Evolutionary conservation across 2,329 filamentous ascomycete genomes (phyloP).

Genomic region (Davidsoniella virescens): DNA sequence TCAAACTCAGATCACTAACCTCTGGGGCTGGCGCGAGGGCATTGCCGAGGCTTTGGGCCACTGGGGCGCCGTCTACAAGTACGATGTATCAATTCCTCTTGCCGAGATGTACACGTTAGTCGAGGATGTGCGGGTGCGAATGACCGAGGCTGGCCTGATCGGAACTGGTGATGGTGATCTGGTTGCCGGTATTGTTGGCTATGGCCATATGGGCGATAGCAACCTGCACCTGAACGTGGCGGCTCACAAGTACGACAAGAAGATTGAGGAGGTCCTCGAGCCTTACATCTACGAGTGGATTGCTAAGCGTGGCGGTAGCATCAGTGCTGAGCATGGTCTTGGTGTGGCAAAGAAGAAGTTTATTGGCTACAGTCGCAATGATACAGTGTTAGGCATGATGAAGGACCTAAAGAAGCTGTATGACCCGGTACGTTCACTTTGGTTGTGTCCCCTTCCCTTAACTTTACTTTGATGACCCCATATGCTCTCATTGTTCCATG

Average conservation of each 20-base stretch:
- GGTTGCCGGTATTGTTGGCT: slow-evolving; percentile 81
- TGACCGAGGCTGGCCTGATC: slow-evolving; percentile 59
- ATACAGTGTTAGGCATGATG: slow-evolving; percentile 81
- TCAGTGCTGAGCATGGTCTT: slow-evolving; percentile 90
- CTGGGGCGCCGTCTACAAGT: slow-evolving; percentile 94
- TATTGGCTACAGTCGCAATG: slow-evolving; percentile 80
- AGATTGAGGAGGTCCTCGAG: slow-evolving; percentile 74
- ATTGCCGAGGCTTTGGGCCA: slow-evolving; percentile 80
- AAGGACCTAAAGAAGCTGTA: slow-evolving; percentile 87
- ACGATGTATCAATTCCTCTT: slow-evolving; percentile 89
- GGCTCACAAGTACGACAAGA: slow-evolving; percentile 67
- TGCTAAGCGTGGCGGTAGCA: slow-evolving; percentile 69
- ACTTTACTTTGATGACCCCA: background rate
- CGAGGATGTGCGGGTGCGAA: slow-evolving; percentile 60
- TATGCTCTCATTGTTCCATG: background rate
- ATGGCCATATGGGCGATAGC: slow-evolving; percentile 94
- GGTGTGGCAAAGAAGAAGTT: slow-evolving; percentile 92
- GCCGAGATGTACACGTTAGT: slow-evolving; percentile 76
- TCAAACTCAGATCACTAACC: slow-evolving; percentile 67
- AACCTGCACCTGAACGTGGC: slow-evolving; percentile 90
- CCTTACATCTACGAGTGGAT: slow-evolving; percentile 99
- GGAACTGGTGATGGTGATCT: slow-evolving; percentile 43
- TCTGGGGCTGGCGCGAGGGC: slow-evolving; percentile 90
- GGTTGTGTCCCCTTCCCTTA: background rate
- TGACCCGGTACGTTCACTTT: slow-evolving; percentile 57